Evolutionary conservation across 2,329 filamentous ascomycete genomes (phyloP), one percentile per base, ranked within the genome.

Genomic region (Fusarium napiforme): DNA sequence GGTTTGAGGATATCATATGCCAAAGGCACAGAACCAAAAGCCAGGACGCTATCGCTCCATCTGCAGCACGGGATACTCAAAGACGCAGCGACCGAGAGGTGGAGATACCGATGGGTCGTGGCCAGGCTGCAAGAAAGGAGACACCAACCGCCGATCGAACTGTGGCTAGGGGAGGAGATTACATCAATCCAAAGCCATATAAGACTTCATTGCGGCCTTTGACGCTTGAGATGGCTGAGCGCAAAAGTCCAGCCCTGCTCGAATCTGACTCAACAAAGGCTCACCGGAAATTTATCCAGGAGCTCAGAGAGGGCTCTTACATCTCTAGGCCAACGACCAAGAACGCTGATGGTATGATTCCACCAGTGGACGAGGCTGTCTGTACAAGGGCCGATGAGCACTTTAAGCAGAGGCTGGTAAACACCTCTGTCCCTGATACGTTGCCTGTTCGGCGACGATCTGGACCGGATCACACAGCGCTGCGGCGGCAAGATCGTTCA

Each of bases 101-200:
- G n/a, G 40, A 18, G 9, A 23, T 23, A 7, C 10, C n/a, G n/a
- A 5, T 43, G 5, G n/a, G 9, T 11, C 1, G 9, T 7, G 9
- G 9, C 10, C 40, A 43, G 15, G 15, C 40, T 7, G n/a, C 15
- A 9, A 43, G n/a, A 43, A 43, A 16, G 40, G 40, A 43, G 6
- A 16, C n/a, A 43, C 14, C 6, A 43, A 23, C 6, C 1, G 4
- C 5, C 4, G 15, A 23, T 43, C n/a, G 10, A 7, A 2, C 4
- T 18, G 2, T 8, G n/a, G 40, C n/a, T 43, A 11, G 9, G 15
- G 1, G 40, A 5, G 4, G n/a, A 0, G 4, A 18, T 43, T 6
- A 5, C 9, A 18, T 43, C 6, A 8, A 11, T 4, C 10, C 7
- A 4, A 9, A 43, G n/a, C 16, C 7, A 43, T 7, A 0, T 1